Base-by-base conservation (phyloP, 441 rosid genomes). In the Theobroma grandiflorum region DNA sequence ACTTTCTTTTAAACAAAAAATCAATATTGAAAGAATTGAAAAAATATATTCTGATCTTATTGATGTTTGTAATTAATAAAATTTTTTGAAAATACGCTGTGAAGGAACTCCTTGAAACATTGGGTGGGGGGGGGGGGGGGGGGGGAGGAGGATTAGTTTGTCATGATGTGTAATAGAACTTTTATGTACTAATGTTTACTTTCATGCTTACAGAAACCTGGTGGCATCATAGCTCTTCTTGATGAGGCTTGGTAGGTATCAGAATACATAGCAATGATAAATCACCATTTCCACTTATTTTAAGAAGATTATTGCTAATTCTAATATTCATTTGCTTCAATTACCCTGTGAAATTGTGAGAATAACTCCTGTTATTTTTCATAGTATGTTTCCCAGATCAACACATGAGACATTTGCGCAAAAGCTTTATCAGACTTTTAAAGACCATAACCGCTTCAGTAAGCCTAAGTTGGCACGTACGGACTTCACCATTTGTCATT, bases 311-410 rank as follows among this genome's bases (percentile, higher is more conserved):
- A 31, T 69, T 58, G 15, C 72, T n/a, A 37, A 2, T 31, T 74
- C 18, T 33, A 31, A 2, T 38, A 40, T 74, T 57, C 40, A 2
- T 80, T 78, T 9, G n/a, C 38, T 65, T 66, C 67, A 61, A 6
- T 4, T 6, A 50, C 37, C 38, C 42, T 43, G 42, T 73, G 66
- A 81, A 76, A 68, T 74, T 74, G 57, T 71, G 71, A 78, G 50
- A 61, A 38, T 53, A 47, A 8, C 73, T 78, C 57, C 26, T 79
- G 77, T 86, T 85, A 49, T 82, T 67, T 67, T 82, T 82, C 88
- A 74, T 83, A 97, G 98, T 78, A 97, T 95, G 99, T 95, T 97
- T 83, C 99, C 99, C 78, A 93, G 90, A 90, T 97, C 99, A 81
- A 97, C 99, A 58, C 84, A 95, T 81, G 99, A 92, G 65, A 97